Evolutionary conservation across 192 early-diverging fungal species (phyloP).

Genomic region (Backusella mclennaniae): DNA sequence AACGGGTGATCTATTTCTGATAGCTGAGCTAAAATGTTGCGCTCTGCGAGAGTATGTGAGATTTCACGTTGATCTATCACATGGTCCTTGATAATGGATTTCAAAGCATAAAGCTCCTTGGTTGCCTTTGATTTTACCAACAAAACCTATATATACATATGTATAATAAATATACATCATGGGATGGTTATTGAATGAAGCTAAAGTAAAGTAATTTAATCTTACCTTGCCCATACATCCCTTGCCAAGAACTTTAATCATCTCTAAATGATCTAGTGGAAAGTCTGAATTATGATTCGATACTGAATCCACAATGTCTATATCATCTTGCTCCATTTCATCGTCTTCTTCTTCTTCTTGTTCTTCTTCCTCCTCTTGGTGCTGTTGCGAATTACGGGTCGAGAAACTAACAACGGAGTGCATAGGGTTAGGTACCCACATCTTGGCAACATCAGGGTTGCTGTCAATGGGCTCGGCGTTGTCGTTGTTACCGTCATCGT

Average conservation of each 20-base stretch:
- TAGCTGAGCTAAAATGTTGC: conserved; percentile 68
- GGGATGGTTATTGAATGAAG: conserved; percentile 1
- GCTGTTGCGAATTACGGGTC: neutral
- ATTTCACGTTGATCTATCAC: conserved; percentile 75
- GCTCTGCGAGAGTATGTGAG: conserved; percentile 78
- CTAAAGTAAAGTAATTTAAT: neutral
- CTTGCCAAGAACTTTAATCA: conserved; percentile 53
- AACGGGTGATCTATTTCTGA: conserved; percentile 83
- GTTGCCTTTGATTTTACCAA: conserved; percentile 40
- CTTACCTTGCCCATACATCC: conserved; percentile 61
- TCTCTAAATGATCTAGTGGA: conserved; percentile 45
- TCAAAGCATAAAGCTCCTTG: conserved; percentile 48
- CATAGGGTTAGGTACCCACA: conserved; percentile 7
- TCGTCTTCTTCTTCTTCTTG: neutral
- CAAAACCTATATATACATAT: conserved; percentile 38
- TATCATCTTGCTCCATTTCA: neutral
- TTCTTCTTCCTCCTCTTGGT: neutral
- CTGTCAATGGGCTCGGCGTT: neutral
- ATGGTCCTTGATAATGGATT: conserved; percentile 54
- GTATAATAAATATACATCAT: neutral
- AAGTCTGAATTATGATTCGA: conserved; percentile 23
- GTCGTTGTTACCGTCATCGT: neutral
- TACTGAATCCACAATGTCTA: conserved; percentile 12
- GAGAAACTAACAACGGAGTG: neutral
- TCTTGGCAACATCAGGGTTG: neutral